Percentiles rank a stretch among this genome's conserved stretches.
phyloP scores from a whole-genome alignment of 1,284 basidiomycete genomes.

The Cystobasidium sp. region DNA sequence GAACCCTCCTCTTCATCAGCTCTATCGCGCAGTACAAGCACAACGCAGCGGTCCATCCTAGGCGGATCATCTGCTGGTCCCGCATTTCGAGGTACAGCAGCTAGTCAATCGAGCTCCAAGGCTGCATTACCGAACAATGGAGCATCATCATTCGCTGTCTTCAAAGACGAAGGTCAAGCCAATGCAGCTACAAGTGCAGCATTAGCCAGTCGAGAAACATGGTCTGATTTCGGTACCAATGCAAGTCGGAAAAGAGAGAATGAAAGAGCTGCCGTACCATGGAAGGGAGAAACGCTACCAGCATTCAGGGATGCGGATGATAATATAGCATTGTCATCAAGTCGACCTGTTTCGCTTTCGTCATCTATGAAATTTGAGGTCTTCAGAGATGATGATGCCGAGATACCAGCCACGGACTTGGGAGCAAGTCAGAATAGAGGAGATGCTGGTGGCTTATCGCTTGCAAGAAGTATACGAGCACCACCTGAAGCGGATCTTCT shows the following conservation, averaged over 20 bases:
- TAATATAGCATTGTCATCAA: neutral
- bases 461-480: slow-evolving; percentile 47
- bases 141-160: slow-evolving; percentile 58
- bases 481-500: slow-evolving; percentile 61
- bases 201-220: slow-evolving; percentile 52
- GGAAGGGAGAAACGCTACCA: slow-evolving; percentile 61
- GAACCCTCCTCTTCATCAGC: slow-evolving; percentile 21
- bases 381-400: slow-evolving; percentile 59
- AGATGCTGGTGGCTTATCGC: neutral
- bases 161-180: slow-evolving; percentile 53
- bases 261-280: slow-evolving; percentile 58
- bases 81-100: slow-evolving; percentile 32
- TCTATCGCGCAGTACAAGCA: slow-evolving; percentile 2
- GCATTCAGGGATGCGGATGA: slow-evolving; percentile 23
- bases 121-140: slow-evolving; percentile 53
- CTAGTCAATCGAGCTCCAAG: neutral
- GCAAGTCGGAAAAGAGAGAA: slow-evolving; percentile 62
- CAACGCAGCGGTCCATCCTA: slow-evolving; percentile 25
- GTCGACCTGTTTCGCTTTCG: slow-evolving; percentile 45
- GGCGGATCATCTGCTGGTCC: slow-evolving; percentile 10
- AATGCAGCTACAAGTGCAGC: slow-evolving; percentile 43
- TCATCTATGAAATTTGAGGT: slow-evolving; percentile 59
- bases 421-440: slow-evolving; percentile 7
- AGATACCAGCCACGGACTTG: slow-evolving; percentile 45
- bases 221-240: slow-evolving; percentile 61